These are phyloP conservation scores for Nicotiana attenuata DNA, from an alignment of 257 asterid species.

Conservation along the genomic window DNA sequence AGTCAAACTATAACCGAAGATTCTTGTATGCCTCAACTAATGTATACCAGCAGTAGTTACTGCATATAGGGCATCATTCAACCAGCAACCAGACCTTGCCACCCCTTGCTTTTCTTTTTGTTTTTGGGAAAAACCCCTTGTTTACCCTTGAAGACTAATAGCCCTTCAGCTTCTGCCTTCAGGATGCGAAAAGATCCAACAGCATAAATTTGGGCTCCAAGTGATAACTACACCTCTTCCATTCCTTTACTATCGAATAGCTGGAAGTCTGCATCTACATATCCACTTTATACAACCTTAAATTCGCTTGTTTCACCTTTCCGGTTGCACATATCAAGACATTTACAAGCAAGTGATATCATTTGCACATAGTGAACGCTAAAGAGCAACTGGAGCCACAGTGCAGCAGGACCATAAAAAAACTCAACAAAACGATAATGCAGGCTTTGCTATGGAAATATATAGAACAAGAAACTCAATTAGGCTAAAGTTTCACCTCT, in stretches of 20 bases:
- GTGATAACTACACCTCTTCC: background rate
- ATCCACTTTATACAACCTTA: background rate
- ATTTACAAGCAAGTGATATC: background rate
- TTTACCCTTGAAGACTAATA: background rate
- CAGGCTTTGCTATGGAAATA: background rate
- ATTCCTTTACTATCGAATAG: background rate
- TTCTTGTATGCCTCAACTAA: background rate
- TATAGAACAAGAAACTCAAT: background rate
- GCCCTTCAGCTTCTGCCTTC: background rate
- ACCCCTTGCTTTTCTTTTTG: background rate
- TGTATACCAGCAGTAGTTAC: background rate
- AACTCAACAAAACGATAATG: background rate
- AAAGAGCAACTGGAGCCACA: background rate
- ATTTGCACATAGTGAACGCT: background rate
- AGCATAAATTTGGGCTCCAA: background rate
- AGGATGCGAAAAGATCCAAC: background rate
- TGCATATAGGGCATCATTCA: background rate
- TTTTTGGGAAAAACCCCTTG: background rate
- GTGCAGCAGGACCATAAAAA: background rate
- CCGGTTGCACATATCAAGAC: background rate
- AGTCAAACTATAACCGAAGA: background rate
- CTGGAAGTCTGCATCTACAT: background rate
- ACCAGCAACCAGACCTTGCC: background rate
- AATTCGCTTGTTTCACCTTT: background rate
- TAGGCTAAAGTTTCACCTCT: background rate